Conservation (phyloP, 169 alveolate genomes). For the Babesia caballi region DNA sequence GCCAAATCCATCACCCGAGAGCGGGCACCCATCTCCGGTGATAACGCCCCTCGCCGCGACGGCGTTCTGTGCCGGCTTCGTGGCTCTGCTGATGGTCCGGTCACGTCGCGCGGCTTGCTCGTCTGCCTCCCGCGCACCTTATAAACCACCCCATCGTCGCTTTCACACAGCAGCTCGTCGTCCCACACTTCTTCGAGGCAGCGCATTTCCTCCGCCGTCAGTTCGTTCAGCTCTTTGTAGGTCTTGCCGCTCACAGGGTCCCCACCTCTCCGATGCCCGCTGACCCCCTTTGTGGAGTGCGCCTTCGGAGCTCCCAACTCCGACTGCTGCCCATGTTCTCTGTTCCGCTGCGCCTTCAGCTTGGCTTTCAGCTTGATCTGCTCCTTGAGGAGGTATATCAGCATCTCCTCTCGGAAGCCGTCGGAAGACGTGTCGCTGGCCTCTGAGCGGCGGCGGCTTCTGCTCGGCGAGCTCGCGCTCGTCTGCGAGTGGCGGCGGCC, state of each 20-base stretch:
- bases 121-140: not conserved
- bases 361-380: conserved; percentile 13
- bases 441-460: not conserved
- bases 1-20: too few species aligned
- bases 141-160: not conserved
- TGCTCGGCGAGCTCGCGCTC: not conserved
- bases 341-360: not conserved
- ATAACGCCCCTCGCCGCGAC: not conserved
- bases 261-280: too few species aligned
- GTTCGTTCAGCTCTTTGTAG: conserved; percentile 6
- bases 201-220: conserved; percentile 1
- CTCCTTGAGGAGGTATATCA: conserved; percentile 20
- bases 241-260: not conserved
- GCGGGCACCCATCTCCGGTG: not conserved
- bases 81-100: too few species aligned
- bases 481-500: not conserved
- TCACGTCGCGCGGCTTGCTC: not conserved
- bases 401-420: conserved; percentile 27
- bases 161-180: not conserved
- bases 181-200: not conserved
- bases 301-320: not conserved
- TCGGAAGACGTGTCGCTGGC: conserved; percentile 1
- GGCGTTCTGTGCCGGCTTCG: too few species aligned
- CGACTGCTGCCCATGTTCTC: not conserved
- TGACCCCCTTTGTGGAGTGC: not conserved